Conservation (phyloP, 352 stramenopile species). For the Pilasporangium apinafurcum region DNA sequence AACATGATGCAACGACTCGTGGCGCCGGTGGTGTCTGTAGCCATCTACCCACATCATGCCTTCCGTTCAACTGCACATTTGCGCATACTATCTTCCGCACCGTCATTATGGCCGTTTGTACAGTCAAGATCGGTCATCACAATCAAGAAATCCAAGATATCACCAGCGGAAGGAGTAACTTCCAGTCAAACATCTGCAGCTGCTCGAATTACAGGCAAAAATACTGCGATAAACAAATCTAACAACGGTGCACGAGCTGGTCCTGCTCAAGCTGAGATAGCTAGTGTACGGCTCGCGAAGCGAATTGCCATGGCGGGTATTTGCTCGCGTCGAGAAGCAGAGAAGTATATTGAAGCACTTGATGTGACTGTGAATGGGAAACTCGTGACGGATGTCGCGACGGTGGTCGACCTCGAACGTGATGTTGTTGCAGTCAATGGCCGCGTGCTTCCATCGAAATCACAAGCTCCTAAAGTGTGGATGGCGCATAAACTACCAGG, state of each 20-base stretch:
- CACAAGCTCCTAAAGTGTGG: constrained; percentile 62
- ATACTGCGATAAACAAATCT: background rate
- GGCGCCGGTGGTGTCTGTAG: too few relatives aligned
- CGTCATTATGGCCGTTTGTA: too few relatives aligned
- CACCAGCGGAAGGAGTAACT: constrained; percentile 5
- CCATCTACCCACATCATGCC: too few relatives aligned
- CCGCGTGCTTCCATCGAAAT: constrained; percentile 23
- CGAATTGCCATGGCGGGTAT: constrained; percentile 76
- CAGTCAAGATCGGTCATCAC: constrained; percentile 10
- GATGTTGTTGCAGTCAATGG: constrained; percentile 60
- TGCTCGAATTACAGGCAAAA: background rate
- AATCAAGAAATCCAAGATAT: constrained; percentile 22
- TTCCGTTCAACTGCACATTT: too few relatives aligned
- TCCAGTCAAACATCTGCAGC: background rate
- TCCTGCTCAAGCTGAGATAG: background rate
- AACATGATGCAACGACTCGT: too few relatives aligned
- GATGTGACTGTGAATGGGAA: constrained; percentile 76
- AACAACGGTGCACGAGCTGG: too few relatives aligned
- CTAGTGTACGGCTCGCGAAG: constrained; percentile 62
- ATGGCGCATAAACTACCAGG: constrained; percentile 85
- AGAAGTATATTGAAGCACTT: constrained; percentile 69
- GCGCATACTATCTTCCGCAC: too few relatives aligned
- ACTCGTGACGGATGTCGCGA: constrained; percentile 46
- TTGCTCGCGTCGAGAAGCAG: constrained; percentile 78
- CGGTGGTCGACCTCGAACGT: constrained; percentile 39